Conservation (phyloP, 176 grass and related monocot genomes). For the Tuctoria greenei region DNA sequence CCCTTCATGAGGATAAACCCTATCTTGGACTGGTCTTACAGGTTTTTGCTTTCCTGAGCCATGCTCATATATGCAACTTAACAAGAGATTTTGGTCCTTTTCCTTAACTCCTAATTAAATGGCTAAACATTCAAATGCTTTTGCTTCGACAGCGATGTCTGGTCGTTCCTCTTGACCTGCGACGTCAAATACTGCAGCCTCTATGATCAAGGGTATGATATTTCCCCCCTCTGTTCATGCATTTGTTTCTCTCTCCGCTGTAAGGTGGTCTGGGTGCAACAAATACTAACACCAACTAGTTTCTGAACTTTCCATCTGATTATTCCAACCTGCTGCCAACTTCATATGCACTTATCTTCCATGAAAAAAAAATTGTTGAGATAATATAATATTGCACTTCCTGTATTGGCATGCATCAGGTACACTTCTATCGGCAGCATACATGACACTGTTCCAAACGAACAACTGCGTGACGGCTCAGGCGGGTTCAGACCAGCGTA, state of each 20-base stretch:
- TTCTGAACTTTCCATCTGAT: no score
- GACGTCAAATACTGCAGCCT: constrained; percentile 65
- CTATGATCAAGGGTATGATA: constrained; percentile 64
- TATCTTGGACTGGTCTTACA: constrained; percentile 76
- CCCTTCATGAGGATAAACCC: constrained; percentile 81
- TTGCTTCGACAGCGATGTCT: constrained; percentile 55
- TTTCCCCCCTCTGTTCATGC: neutral
- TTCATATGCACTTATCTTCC: no score
- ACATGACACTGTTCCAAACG: constrained; percentile 64
- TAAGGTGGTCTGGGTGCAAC: no score
- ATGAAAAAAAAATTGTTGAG: no score
- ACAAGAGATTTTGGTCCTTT: neutral
- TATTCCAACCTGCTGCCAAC: no score
- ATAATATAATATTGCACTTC: neutral
- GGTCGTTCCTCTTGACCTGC: constrained; percentile 68
- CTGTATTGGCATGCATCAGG: constrained; percentile 30
- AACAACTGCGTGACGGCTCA: constrained; percentile 29
- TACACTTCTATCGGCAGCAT: constrained; percentile 74
- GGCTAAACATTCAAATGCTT: neutral
- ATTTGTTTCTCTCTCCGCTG: no score
- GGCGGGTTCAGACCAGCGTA: constrained; percentile 58
- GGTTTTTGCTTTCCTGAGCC: constrained; percentile 17
- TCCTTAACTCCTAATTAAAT: neutral
- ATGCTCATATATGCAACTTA: neutral
- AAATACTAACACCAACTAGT: no score